Conservation (phyloP, 306 rosid species). For the Dryas octopetala region DNA sequence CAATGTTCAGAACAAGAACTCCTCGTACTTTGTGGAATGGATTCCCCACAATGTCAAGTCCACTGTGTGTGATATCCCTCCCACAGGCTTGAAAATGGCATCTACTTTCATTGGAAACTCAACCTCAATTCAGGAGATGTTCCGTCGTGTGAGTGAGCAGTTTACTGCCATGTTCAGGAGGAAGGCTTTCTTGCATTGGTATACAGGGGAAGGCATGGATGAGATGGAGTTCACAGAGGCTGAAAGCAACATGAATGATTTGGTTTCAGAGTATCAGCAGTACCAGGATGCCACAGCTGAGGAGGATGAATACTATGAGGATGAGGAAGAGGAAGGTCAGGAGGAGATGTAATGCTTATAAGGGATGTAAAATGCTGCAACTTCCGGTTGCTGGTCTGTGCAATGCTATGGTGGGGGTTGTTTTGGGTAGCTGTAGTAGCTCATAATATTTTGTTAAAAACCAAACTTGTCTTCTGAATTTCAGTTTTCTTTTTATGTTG, state of each 20-base stretch:
- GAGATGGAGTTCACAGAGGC: conserved; percentile 81
- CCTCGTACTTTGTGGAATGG: conserved; percentile 75
- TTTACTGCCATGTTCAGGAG: conserved; percentile 78
- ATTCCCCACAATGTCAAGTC: conserved; percentile 79
- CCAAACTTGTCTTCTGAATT: conserved; percentile 15
- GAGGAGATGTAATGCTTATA: conserved; percentile 32
- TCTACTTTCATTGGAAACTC: conserved; percentile 76
- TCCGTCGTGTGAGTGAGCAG: conserved; percentile 67
- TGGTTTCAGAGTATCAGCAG: conserved; percentile 75
- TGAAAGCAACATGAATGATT: conserved; percentile 75
- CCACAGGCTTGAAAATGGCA: conserved; percentile 74
- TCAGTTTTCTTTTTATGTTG: conserved; percentile 25
- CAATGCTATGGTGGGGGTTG: conserved; percentile 5
- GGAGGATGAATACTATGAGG: conserved; percentile 66
- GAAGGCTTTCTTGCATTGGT: conserved; percentile 78
- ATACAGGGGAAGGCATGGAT: conserved; percentile 76
- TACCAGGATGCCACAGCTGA: conserved; percentile 83
- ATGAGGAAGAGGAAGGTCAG: conserved; percentile 43
- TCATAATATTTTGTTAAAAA: conserved; percentile 20
- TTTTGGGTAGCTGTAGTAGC: conserved; percentile 30
- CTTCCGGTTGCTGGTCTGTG: conserved; percentile 59
- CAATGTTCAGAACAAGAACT: conserved; percentile 77
- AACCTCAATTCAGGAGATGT: conserved; percentile 69
- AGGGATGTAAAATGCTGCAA: conserved; percentile 36
- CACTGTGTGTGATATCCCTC: conserved; percentile 76